Evolutionary conservation across 2,329 filamentous ascomycete genomes (phyloP), one percentile per base, ranked within the genome.

Genomic region (Fusarium robinianum): DNA sequence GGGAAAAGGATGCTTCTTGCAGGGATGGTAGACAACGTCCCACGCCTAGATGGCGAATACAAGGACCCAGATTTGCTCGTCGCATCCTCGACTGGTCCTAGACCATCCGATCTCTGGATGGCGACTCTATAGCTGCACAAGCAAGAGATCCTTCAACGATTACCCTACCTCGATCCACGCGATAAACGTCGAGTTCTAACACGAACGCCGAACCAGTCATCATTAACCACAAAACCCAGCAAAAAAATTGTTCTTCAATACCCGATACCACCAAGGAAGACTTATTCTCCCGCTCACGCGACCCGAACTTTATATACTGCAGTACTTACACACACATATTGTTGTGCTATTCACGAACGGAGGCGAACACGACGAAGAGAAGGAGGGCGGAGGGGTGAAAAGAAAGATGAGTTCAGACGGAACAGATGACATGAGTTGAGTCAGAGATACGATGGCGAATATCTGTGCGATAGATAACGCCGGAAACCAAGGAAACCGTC

Each of bases 271-370:
- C 31, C 36, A 34, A 40, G 30, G 42, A 58, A 59, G 59, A 58
- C 53, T 57, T 53, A 48, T 58, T 60, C 51, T 55, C 47, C 59
- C 62, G 65, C 67, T 69, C 66, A 65, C 66, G 66, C 67, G 63
- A 63, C 44, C 50, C 46, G 34, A 54, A 52, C 38, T 26, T 47
- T 48, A 58, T 46, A 60, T 49, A 54, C 30, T 45, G 44, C 29
- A 46, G 26, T 33, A 39, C 45, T 46, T 53, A 38, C 51, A 48
- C 45, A 48, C 41, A 45, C n/a, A n/a, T n/a, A n/a, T n/a, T n/a
- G 49, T 41, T 21, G 27, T 39, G 29, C 42, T 24, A 52, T 31
- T 25, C 18, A 22, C 44, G 23, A 52, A 41, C 24, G 30, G 27
- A 34, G 37, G 26, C 32, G 21, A 43, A 32, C 30, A 31, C 26